phyloP scores from a whole-genome alignment of 139 green algal species.

The Astrephomene gubernaculifera region DNA sequence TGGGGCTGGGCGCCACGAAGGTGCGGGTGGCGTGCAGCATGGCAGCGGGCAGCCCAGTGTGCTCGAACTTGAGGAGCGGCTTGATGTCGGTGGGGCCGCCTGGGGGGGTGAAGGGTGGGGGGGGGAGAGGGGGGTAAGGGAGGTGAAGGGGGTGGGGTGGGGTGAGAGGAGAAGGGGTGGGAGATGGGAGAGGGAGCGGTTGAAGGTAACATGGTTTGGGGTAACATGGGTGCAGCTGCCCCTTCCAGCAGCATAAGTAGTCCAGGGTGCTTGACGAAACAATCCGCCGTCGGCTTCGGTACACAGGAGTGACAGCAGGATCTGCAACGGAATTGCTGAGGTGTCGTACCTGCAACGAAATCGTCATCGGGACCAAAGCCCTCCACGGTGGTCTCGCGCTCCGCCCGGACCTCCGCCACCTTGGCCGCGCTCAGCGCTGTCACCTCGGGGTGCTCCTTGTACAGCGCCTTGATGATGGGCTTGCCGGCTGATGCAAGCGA shows the following conservation, averaged over 20 bases:
- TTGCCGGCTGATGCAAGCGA: slow-evolving; percentile 59
- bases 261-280: too few relatives aligned
- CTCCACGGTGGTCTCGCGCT: slow-evolving; percentile 16
- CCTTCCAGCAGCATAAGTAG: too few relatives aligned
- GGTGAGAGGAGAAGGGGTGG: too few relatives aligned
- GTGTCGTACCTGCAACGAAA: slow-evolving; percentile 32
- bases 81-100: slow-evolving; percentile 43
- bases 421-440: slow-evolving; percentile 47
- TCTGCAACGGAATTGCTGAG: too few relatives aligned
- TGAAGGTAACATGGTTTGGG: too few relatives aligned
- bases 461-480: slow-evolving; percentile 73
- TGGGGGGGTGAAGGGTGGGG: not conserved
- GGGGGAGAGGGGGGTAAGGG: too few relatives aligned
- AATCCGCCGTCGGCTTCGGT: too few relatives aligned
- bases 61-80: slow-evolving; percentile 69
- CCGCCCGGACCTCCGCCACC: slow-evolving; percentile 20
- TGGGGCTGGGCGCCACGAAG: slow-evolving; percentile 83
- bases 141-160: too few relatives aligned
- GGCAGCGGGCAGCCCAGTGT: slow-evolving; percentile 71
- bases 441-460: slow-evolving; percentile 69
- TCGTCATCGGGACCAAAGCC: slow-evolving; percentile 34
- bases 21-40: slow-evolving; percentile 76
- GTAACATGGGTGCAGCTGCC: too few relatives aligned
- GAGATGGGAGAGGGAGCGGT: too few relatives aligned
- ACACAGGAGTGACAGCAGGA: too few relatives aligned